A percentile compares a stretch with the other conserved stretches of the same genome.
Conservation (phyloP, 2,329 filamentous ascomycete genomes). For the Botrytis pseudocinerea region DNA sequence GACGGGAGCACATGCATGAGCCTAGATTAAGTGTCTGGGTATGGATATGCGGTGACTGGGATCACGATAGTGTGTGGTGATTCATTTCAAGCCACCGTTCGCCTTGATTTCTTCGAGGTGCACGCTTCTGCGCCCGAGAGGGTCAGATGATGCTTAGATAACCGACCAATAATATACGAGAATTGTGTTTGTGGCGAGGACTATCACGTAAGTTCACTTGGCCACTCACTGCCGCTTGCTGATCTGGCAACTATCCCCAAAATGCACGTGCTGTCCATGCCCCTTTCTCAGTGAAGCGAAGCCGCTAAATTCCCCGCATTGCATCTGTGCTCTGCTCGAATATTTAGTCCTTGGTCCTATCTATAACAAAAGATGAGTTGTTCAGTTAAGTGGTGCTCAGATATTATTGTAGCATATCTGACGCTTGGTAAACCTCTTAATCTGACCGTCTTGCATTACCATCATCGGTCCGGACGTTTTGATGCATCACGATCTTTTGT, state of each 20-base stretch:
- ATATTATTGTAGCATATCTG: background rate
- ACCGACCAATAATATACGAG: background rate
- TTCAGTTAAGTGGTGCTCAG: background rate
- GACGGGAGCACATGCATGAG: slow-evolving; percentile 10
- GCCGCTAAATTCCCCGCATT: background rate
- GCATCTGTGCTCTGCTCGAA: background rate
- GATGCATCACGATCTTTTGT: background rate
- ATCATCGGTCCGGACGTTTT: background rate
- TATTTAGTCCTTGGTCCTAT: background rate
- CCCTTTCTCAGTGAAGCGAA: slow-evolving; percentile 1
- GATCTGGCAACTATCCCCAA: background rate
- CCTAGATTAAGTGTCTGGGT: slow-evolving; percentile 9
- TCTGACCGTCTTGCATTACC: background rate
- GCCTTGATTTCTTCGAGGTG: slow-evolving; percentile 9
- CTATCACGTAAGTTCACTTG: background rate
- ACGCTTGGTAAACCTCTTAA: background rate
- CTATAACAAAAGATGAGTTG: background rate
- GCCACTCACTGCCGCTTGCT: background rate
- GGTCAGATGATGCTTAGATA: slow-evolving; percentile 9
- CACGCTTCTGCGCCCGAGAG: background rate
- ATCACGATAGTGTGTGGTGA: slow-evolving; percentile 1
- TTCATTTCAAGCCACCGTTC: slow-evolving; percentile 13
- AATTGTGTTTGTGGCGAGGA: background rate
- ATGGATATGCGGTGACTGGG: slow-evolving; percentile 15
- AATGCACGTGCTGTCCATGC: background rate